A percentile compares a stretch with the other conserved stretches of the same genome.
Evolutionary conservation across 768 basidiomycete species (phyloP).

Genomic region (Boletellus sp.): DNA sequence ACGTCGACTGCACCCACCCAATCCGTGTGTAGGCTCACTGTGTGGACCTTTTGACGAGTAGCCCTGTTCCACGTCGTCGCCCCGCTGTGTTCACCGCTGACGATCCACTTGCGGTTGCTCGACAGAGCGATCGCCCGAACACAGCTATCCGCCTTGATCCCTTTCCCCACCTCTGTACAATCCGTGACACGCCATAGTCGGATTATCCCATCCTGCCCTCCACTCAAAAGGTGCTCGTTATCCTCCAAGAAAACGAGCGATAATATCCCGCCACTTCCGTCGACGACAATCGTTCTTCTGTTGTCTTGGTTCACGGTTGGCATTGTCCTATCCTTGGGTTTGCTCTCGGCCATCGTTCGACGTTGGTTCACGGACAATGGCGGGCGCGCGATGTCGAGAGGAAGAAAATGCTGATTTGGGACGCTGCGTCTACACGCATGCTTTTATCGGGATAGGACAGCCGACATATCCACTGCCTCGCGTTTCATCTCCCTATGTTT

Average conservation of each 20-base stretch:
- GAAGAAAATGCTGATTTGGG: background rate
- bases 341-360: background rate
- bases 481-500: background rate
- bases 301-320: background rate
- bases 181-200: background rate
- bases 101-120: background rate
- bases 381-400: background rate
- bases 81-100: background rate
- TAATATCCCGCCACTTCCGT: background rate
- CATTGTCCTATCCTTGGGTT: background rate
- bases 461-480: background rate
- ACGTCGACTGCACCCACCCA: background rate
- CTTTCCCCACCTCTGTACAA: background rate
- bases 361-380: background rate
- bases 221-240: background rate
- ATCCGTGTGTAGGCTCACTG: background rate
- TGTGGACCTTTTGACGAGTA: background rate
- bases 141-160: background rate
- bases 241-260: background rate
- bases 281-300: background rate
- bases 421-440: too few relatives aligned
- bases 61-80: background rate
- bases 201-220: background rate
- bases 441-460: background rate
- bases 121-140: background rate